These are phyloP conservation scores for Kurtzmaniella quercitrusa DNA, from an alignment of 1,139 yeast species.

Conservation along the genomic window DNA sequence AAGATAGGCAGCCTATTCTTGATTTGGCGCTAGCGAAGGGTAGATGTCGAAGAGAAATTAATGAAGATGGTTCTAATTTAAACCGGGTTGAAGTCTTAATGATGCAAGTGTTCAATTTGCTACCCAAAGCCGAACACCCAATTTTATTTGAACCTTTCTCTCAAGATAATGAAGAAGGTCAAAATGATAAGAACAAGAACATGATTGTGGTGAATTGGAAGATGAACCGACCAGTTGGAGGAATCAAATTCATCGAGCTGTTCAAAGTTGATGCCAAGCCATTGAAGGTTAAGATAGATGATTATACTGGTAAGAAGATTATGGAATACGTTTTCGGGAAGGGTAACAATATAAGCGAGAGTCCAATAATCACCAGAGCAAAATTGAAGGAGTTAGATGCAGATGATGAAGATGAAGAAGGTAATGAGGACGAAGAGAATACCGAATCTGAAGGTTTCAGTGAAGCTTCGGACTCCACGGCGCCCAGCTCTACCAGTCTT, in stretches of 20 bases:
- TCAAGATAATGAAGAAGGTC: constrained; percentile 8
- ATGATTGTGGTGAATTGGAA: constrained; percentile 55
- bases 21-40: constrained; percentile 40
- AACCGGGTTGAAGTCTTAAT: constrained; percentile 41
- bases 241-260: constrained; percentile 56
- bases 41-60: constrained; percentile 42
- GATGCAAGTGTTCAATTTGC: constrained; percentile 39
- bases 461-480: background rate
- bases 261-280: constrained; percentile 53
- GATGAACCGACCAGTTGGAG: constrained; percentile 64
- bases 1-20: constrained; percentile 38
- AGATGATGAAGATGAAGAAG: constrained; percentile 11
- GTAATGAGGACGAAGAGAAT: constrained; percentile 7
- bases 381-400: constrained; percentile 8
- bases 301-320: constrained; percentile 52
- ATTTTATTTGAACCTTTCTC: constrained; percentile 33
- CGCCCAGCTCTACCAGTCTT: background rate
- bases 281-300: constrained; percentile 55
- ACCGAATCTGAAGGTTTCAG: constrained; percentile 8
- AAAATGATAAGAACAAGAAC: constrained; percentile 17
- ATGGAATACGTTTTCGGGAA: constrained; percentile 54
- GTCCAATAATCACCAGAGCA: constrained; percentile 15
- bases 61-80: constrained; percentile 41
- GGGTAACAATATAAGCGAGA: constrained; percentile 26
- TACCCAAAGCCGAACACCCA: constrained; percentile 30